Percentiles rank a stretch among this genome's conserved stretches.
Conservation (phyloP, 208 protist genomes). For the Lotmaria passim region DNA sequence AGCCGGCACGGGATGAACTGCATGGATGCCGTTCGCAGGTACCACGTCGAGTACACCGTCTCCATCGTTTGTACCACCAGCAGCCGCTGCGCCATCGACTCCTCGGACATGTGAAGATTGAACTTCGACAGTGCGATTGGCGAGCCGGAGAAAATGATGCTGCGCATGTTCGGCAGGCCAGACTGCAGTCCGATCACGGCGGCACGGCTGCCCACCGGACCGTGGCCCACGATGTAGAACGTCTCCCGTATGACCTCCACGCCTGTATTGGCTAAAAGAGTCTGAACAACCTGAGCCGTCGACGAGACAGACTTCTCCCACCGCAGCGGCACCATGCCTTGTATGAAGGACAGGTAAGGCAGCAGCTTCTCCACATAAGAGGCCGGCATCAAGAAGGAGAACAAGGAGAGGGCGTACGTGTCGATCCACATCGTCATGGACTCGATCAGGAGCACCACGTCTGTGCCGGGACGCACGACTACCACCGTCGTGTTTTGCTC, state of each 20-base stretch:
- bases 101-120: neutral
- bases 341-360: conserved; percentile 47
- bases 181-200: conserved; percentile 33
- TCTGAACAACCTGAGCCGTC: neutral
- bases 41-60: conserved; percentile 40
- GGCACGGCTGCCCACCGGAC: conserved; percentile 25
- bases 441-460: conserved; percentile 48
- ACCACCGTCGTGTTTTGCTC: conserved; percentile 48
- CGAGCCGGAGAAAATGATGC: conserved; percentile 42
- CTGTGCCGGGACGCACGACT: conserved; percentile 36
- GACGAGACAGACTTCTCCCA: conserved; percentile 38
- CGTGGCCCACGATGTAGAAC: conserved; percentile 42
- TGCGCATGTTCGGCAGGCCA: conserved; percentile 13
- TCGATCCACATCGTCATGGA: conserved; percentile 68
- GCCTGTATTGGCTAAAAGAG: neutral
- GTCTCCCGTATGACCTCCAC: conserved; percentile 9
- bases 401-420: conserved; percentile 47
- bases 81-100: conserved; percentile 21
- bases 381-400: conserved; percentile 59
- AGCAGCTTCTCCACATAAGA: conserved; percentile 38
- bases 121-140: conserved; percentile 24
- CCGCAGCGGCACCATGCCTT: conserved; percentile 43
- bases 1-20: conserved; percentile 52
- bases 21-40: conserved; percentile 34
- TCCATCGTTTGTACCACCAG: conserved; percentile 40